Base-by-base conservation (phyloP, 2,329 filamentous ascomycete species). In the Aureobasidium namibiae region DNA sequence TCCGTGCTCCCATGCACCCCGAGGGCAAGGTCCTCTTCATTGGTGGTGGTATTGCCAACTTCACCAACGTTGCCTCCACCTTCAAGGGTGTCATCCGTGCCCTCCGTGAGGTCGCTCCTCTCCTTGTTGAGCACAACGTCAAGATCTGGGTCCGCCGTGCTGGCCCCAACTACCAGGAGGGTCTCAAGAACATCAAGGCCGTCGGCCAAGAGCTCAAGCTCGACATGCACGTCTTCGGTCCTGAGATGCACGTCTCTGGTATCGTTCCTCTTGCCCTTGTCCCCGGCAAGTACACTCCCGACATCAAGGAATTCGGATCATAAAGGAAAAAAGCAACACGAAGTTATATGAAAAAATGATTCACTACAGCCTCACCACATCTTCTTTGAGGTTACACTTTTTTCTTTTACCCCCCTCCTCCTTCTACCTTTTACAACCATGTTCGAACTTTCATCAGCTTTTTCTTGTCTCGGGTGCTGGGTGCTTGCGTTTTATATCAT, bases 81-180 rank as follows among this genome's bases (percentile, higher is more conserved):
- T 99, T 99, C 88, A 99, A 99, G 85, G 94, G 94, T 81, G 92
- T 99, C 76, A 99, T 99, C 75, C 88, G 90, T 68, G 94, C 94
- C 62, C 84, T 99, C 66, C 87, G 92, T 66, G 94, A 97, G 78
- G 91, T 92, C 68, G 84, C 92, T 62, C 85, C 86, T 64, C 82
- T 87, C 65, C 84, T 99, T 67, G 85, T 85, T 72, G 94, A 99
- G 84, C 94, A 99, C 86, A 95, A 96, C 71, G 90, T 94, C 66
- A 88, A 95, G 79, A 96, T 97, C 81, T 97, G 92, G 94, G 92
- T 97, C 67, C 83, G 84, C 68, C 83, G 84, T 76, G 84, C 94
- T 56, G 90, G 94, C 62, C 94, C 94, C 76, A 99, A 99, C 84
- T 99, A 95, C 85, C 94, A 99, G 79, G 94, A 99, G 80, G 94